These are phyloP conservation scores for Ustilago bromivora DNA, from an alignment of 1,284 basidiomycete genomes.

Conservation along the genomic window DNA sequence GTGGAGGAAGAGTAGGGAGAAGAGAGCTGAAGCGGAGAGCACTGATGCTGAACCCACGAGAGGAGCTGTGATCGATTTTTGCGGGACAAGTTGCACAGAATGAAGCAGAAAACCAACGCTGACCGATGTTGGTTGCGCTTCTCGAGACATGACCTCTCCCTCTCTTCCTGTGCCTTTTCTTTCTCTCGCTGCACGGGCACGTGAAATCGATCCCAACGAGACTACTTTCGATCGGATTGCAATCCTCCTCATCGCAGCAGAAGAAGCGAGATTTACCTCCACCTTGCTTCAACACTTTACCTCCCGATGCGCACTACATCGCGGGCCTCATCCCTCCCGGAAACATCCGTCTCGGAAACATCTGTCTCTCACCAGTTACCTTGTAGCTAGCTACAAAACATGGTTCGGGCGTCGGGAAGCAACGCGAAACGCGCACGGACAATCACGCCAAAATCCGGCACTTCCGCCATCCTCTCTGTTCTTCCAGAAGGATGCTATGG, in stretches of 20 bases:
- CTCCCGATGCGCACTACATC: conserved; percentile 2
- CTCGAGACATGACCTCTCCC: conserved; percentile 31
- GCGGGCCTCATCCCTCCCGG: neutral
- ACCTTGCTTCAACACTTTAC: neutral
- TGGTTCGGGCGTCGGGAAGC: conserved; percentile 20
- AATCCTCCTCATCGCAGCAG: conserved; percentile 13
- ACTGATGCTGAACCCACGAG: neutral
- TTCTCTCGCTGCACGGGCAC: conserved; percentile 20
- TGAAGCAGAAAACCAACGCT: neutral
- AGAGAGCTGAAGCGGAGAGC: neutral
- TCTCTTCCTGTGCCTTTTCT: neutral
- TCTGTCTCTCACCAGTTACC: conserved; percentile 7
- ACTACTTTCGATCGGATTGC: conserved; percentile 22
- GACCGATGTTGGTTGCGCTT: conserved; percentile 9
- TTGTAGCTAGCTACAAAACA: conserved; percentile 2
- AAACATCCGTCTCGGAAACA: conserved; percentile 20
- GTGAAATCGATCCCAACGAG: conserved; percentile 29
- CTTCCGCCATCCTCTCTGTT: conserved; percentile 19
- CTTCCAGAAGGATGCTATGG: neutral
- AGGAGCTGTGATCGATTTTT: conserved; percentile 5
- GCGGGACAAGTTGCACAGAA: neutral
- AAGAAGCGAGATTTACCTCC: conserved; percentile 4
- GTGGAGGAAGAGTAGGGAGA: conserved; percentile 9
- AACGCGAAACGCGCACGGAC: conserved; percentile 33
- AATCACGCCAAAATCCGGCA: conserved; percentile 38